A percentile compares a stretch with the other conserved stretches of the same genome.
Conservation (phyloP, 2,329 filamentous ascomycete genomes). For the Fusarium musae region DNA sequence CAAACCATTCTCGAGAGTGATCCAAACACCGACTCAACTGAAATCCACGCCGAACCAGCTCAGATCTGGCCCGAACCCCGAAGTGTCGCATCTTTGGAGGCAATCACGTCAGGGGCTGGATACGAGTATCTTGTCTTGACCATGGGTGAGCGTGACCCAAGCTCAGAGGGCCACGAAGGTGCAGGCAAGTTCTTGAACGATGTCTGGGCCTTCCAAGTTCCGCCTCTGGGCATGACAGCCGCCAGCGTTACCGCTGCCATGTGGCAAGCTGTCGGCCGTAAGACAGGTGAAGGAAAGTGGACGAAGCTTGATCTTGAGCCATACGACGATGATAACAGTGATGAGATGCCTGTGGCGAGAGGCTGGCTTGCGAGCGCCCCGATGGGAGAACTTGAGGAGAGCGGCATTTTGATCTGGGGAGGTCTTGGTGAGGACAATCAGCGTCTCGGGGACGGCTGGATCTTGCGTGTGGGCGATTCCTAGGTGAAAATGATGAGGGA, state of each 20-base stretch:
- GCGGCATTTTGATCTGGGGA: slow-evolving; percentile 69
- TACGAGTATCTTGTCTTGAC: slow-evolving; percentile 71
- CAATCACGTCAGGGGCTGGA: slow-evolving; percentile 68
- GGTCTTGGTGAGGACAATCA: slow-evolving; percentile 64
- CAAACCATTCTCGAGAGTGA: slow-evolving; percentile 59
- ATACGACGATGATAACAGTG: slow-evolving; percentile 63
- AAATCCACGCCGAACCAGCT: slow-evolving; percentile 48
- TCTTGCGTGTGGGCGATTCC: slow-evolving; percentile 63
- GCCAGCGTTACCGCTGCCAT: slow-evolving; percentile 68
- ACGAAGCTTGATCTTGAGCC: slow-evolving; percentile 58
- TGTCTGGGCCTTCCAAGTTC: slow-evolving; percentile 73
- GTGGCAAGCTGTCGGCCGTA: slow-evolving; percentile 61
- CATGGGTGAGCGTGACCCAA: slow-evolving; percentile 67
- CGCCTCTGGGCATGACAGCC: slow-evolving; percentile 63
- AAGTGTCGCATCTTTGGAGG: slow-evolving; percentile 64
- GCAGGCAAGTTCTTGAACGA: slow-evolving; percentile 68
- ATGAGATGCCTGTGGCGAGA: slow-evolving; percentile 61
- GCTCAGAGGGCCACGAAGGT: slow-evolving; percentile 59
- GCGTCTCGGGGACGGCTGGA: slow-evolving; percentile 71
- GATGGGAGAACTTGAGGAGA: slow-evolving; percentile 69
- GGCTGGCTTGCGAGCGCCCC: slow-evolving; percentile 68
- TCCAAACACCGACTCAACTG: slow-evolving; percentile 47
- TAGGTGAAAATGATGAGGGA: slow-evolving; percentile 9
- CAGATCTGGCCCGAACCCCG: slow-evolving; percentile 64
- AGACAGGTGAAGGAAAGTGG: slow-evolving; percentile 70